phyloP scores from a whole-genome alignment of 2,329 filamentous ascomycete species.

The Mycocentrospora acerina region DNA sequence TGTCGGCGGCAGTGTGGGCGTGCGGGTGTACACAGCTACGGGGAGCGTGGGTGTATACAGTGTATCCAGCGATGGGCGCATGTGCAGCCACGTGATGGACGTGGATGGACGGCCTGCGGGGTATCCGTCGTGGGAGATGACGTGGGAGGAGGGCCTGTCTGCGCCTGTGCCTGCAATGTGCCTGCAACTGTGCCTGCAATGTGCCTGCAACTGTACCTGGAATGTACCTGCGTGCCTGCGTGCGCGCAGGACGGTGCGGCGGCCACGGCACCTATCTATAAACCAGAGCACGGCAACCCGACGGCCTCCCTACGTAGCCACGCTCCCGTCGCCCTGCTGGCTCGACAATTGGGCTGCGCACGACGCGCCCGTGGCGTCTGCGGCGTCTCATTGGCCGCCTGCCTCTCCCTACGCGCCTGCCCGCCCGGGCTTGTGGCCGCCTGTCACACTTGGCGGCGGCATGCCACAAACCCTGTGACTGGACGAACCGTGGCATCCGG shows the following conservation, averaged over 20 bases:
- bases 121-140: constrained; percentile 16
- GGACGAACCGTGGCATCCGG: too few relatives aligned
- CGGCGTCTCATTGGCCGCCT: constrained; percentile 23
- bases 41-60: too few relatives aligned
- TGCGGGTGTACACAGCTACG: too few relatives aligned
- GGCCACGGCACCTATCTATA: constrained; percentile 10
- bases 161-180: constrained; percentile 1
- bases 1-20: constrained; percentile 18
- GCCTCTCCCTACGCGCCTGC: constrained; percentile 30
- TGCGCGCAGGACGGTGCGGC: too few relatives aligned
- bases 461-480: too few relatives aligned
- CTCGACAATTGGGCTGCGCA: constrained; percentile 16
- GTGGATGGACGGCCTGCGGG: constrained; percentile 14
- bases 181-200: too few relatives aligned
- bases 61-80: constrained; percentile 4
- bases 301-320: constrained; percentile 23
- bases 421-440: constrained; percentile 28
- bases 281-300: constrained; percentile 8
- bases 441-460: constrained; percentile 38
- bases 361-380: constrained; percentile 13
- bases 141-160: constrained; percentile 6
- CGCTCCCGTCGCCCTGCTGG: constrained; percentile 13
- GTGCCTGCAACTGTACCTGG: too few relatives aligned
- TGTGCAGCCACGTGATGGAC: too few relatives aligned
- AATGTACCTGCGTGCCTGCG: too few relatives aligned